These are phyloP conservation scores for Tricholoma flavovirens DNA, from an alignment of 768 basidiomycete genomes.

Conservation along the genomic window DNA sequence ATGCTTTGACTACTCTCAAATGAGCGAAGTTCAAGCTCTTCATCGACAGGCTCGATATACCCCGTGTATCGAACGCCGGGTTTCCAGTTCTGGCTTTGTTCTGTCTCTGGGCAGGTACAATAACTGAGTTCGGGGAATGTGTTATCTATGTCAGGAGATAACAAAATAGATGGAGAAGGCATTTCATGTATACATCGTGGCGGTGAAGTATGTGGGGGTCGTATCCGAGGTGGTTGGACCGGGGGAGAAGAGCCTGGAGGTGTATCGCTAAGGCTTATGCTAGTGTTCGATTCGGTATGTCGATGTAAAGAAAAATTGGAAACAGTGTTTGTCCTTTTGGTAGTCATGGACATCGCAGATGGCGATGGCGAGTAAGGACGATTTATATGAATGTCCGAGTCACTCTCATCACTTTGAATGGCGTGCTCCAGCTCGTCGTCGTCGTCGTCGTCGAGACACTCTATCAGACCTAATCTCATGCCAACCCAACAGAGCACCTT, in stretches of 20 bases:
- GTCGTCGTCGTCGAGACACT: conserved; percentile 4
- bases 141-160: conserved; percentile 15
- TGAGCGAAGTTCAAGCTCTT: conserved; percentile 43
- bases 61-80: conserved; percentile 43
- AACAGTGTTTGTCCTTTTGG: conserved; percentile 18
- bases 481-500: conserved; percentile 70
- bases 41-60: conserved; percentile 50
- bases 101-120: background rate
- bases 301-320: conserved; percentile 17
- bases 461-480: conserved; percentile 31
- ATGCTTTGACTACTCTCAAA: conserved; percentile 35
- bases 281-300: conserved; percentile 24
- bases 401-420: background rate
- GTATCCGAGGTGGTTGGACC: conserved; percentile 19
- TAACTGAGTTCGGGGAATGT: conserved; percentile 4
- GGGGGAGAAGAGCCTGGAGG: background rate
- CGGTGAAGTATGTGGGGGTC: conserved; percentile 14
- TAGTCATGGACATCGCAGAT: conserved; percentile 28
- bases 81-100: background rate
- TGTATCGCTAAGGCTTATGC: conserved; percentile 13
- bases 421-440: background rate
- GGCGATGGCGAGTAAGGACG: conserved; percentile 24
- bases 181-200: conserved; percentile 52
- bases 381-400: background rate
- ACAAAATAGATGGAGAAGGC: conserved; percentile 29